Percentiles rank a stretch among this genome's conserved stretches.
Evolutionary conservation across 2,329 filamentous ascomycete species (phyloP).

Genomic region (Didymosphaeria variabile): DNA sequence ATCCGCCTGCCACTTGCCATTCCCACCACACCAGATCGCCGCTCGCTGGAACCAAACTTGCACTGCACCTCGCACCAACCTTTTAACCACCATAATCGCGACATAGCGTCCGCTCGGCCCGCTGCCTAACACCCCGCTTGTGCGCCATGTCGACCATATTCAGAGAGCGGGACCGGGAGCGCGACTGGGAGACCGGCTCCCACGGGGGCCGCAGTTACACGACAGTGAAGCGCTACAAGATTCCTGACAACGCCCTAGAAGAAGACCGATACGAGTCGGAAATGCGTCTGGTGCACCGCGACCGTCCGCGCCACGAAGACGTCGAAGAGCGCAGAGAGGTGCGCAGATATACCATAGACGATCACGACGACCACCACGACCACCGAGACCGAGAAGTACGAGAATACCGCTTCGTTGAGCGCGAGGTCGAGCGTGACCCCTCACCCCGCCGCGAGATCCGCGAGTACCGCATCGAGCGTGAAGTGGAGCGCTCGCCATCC

Average conservation of each 20-base stretch:
- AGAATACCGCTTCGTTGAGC: constrained; percentile 48
- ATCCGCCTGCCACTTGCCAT: constrained; percentile 4
- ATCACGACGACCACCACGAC: constrained; percentile 28
- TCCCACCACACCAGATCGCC: constrained; percentile 2
- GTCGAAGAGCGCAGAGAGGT: constrained; percentile 41
- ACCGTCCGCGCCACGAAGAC: constrained; percentile 35
- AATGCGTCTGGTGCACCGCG: constrained; percentile 57
- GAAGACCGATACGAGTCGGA: constrained; percentile 57
- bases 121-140: constrained; percentile 1
- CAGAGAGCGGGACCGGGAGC: constrained; percentile 56
- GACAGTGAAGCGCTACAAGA: constrained; percentile 68
- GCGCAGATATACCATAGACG: constrained; percentile 53
- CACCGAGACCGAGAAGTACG: constrained; percentile 43
- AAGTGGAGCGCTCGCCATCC: constrained; percentile 58
- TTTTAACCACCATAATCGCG: not conserved
- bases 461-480: constrained; percentile 63
- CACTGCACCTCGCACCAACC: not conserved
- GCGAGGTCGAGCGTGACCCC: constrained; percentile 46
- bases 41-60: constrained; percentile 5
- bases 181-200: constrained; percentile 54
- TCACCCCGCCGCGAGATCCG: constrained; percentile 57
- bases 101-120: not conserved
- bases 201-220: constrained; percentile 57
- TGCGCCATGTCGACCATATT: constrained; percentile 56
- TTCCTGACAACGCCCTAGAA: constrained; percentile 57